A percentile compares a stretch with the other conserved stretches of the same genome.
These are phyloP conservation scores for Phaseolus coccineus DNA, from an alignment of 331 rosid genomes.

Conservation along the genomic window DNA sequence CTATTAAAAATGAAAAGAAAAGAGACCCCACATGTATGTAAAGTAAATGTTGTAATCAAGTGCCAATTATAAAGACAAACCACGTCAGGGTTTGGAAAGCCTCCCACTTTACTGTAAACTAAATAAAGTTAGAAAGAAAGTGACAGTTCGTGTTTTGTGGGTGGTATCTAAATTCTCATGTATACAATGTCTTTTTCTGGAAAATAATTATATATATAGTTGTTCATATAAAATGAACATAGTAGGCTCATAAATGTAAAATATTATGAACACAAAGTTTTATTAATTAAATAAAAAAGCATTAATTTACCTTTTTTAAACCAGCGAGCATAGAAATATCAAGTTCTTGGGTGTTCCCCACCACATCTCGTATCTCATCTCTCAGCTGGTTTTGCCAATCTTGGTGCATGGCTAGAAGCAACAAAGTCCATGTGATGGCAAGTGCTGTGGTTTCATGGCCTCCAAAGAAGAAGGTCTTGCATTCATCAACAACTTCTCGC, in stretches of 20 bases:
- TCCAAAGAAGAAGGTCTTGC: conserved; percentile 93
- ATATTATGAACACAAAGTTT: no score
- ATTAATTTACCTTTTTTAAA: conserved; percentile 64
- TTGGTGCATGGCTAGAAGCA: conserved; percentile 69
- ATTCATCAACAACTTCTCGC: conserved; percentile 80
- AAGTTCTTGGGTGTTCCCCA: conserved; percentile 57
- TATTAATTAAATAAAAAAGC: no score
- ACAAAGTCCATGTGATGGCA: conserved; percentile 86
- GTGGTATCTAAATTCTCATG: background rate
- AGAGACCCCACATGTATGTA: background rate
- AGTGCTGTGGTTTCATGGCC: conserved; percentile 96
- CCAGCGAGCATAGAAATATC: conserved; percentile 63
- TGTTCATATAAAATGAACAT: no score
- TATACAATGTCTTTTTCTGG: no score
- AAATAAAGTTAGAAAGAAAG: conserved; percentile 16
- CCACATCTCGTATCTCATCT: conserved; percentile 69
- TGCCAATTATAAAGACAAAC: background rate
- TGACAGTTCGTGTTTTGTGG: conserved; percentile 8
- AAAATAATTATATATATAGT: no score
- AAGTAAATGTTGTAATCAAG: background rate
- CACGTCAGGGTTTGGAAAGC: background rate
- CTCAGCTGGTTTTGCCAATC: conserved; percentile 81
- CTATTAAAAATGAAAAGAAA: background rate
- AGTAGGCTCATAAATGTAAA: no score
- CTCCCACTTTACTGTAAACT: background rate